These are phyloP conservation scores for Hemileia vastatrix DNA, from an alignment of 1,284 basidiomycete species.

Conservation along the genomic window DNA sequence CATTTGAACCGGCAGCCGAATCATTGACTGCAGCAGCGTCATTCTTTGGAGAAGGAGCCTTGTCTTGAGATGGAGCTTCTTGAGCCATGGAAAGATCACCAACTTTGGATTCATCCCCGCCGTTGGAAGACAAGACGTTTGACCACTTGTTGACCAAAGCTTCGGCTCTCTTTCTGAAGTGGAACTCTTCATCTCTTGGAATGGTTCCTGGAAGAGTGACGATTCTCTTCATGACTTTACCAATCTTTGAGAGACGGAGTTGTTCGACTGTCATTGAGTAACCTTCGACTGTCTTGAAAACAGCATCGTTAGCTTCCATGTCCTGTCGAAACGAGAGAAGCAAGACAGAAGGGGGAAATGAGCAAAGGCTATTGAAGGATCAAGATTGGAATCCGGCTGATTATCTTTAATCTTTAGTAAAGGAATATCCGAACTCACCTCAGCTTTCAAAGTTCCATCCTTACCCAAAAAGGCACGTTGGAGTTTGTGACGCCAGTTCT, in stretches of 20 bases:
- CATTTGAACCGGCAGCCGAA: conserved; percentile 14
- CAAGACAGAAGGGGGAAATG: too few relatives aligned
- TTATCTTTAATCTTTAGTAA: conserved; percentile 49
- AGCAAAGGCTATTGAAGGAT: background rate
- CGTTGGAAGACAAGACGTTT: conserved; percentile 29
- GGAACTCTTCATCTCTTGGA: conserved; percentile 72
- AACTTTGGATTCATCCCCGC: conserved; percentile 13
- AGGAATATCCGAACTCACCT: conserved; percentile 27
- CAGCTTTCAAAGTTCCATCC: conserved; percentile 43
- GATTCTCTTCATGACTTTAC: conserved; percentile 96
- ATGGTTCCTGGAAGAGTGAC: conserved; percentile 59
- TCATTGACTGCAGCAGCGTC: conserved; percentile 7
- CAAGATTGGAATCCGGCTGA: background rate
- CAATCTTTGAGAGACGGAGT: conserved; percentile 85
- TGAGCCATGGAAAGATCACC: conserved; percentile 26
- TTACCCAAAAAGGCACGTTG: conserved; percentile 75
- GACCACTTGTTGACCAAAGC: conserved; percentile 49
- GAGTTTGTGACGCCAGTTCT: conserved; percentile 77
- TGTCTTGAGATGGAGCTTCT: conserved; percentile 22
- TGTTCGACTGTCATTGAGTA: conserved; percentile 81
- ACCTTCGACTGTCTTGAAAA: conserved; percentile 72
- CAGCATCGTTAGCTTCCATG: conserved; percentile 54
- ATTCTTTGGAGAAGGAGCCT: conserved; percentile 8
- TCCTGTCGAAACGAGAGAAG: conserved; percentile 33
- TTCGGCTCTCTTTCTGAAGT: conserved; percentile 64